A percentile compares a stretch with the other conserved stretches of the same genome.
phyloP scores from a whole-genome alignment of 208 protist genomes.

The Trypanosoma lewisi region DNA sequence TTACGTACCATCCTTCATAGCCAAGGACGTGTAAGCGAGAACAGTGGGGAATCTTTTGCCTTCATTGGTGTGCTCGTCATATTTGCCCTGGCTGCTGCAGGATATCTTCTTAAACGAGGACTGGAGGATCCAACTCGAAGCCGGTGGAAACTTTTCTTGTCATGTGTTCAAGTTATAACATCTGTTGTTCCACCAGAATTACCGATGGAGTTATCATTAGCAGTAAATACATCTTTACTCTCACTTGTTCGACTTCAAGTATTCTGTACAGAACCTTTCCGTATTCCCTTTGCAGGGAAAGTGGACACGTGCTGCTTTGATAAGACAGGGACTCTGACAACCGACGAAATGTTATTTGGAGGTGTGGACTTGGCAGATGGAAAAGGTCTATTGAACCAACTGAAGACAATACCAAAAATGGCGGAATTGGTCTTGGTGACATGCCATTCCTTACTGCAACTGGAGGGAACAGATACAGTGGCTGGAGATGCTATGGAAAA shows the following conservation, averaged over 20 bases:
- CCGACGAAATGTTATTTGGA: conserved; percentile 92
- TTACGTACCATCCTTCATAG: conserved; percentile 93
- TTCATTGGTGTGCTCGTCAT: conserved; percentile 98
- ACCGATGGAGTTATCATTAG: conserved; percentile 98
- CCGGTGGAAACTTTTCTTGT: conserved; percentile 97
- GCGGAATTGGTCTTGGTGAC: conserved; percentile 82
- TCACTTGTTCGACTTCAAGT: conserved; percentile 89
- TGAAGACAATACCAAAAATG: conserved; percentile 62
- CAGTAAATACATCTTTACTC: conserved; percentile 97
- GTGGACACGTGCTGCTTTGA: conserved; percentile 99
- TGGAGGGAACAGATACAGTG: conserved; percentile 77
- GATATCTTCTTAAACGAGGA: conserved; percentile 94
- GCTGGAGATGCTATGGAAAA: conserved; percentile 98
- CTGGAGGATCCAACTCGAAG: conserved; percentile 75
- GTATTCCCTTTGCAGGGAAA: conserved; percentile 99
- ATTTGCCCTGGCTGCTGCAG: conserved; percentile 94
- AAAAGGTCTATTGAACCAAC: conserved; percentile 84
- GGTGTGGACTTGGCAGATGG: conserved; percentile 89
- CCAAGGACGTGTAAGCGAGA: conserved; percentile 93
- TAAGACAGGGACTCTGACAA: conserved; percentile 99
- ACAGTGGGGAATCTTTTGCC: conserved; percentile 93
- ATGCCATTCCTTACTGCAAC: conserved; percentile 88
- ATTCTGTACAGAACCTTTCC: conserved; percentile 98
- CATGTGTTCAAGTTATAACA: conserved; percentile 98
- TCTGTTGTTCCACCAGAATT: conserved; percentile 99